A percentile compares a stretch with the other conserved stretches of the same genome.
phyloP scores from a whole-genome alignment of 1,139 yeast genomes.

The Cylindricascospora bacillispora region DNA sequence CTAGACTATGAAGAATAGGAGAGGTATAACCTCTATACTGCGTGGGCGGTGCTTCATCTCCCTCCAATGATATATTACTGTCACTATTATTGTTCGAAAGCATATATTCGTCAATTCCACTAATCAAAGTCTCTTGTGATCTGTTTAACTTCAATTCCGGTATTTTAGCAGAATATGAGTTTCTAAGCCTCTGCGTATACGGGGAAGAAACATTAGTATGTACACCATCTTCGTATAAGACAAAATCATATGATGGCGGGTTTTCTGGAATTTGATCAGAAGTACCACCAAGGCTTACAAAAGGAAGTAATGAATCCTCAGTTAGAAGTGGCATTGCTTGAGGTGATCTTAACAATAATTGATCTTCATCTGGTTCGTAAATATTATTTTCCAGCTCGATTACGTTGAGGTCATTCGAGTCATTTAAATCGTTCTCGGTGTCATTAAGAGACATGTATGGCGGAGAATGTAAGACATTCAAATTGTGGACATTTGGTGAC shows the following conservation, averaged over 20 bases:
- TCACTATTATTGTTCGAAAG: too few relatives aligned
- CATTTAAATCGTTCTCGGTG: constrained; percentile 4
- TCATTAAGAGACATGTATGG: constrained; percentile 1
- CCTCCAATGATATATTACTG: too few relatives aligned
- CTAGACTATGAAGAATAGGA: too few relatives aligned
- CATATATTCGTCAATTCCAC: constrained; percentile 6
- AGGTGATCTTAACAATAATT: constrained; percentile 38
- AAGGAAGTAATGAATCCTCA: constrained; percentile 13
- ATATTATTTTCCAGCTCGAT: constrained; percentile 28
- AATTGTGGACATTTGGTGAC: constrained; percentile 41
- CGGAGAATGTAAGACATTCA: constrained; percentile 23
- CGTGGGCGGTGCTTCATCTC: too few relatives aligned
- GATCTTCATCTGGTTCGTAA: constrained; percentile 39
- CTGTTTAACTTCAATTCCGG: constrained; percentile 12
- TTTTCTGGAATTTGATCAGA: constrained; percentile 19
- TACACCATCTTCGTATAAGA: constrained; percentile 13
- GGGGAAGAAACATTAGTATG: background rate
- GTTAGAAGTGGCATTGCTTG: constrained; percentile 46
- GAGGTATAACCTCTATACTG: too few relatives aligned
- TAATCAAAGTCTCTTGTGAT: constrained; percentile 11
- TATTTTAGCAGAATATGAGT: constrained; percentile 1
- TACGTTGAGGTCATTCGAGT: background rate
- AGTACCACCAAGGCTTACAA: constrained; percentile 5
- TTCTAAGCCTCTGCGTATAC: too few relatives aligned
- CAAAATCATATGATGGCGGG: constrained; percentile 27